phyloP scores from a whole-genome alignment of 148 eudicot species.

The Rhododendron vialii region DNA sequence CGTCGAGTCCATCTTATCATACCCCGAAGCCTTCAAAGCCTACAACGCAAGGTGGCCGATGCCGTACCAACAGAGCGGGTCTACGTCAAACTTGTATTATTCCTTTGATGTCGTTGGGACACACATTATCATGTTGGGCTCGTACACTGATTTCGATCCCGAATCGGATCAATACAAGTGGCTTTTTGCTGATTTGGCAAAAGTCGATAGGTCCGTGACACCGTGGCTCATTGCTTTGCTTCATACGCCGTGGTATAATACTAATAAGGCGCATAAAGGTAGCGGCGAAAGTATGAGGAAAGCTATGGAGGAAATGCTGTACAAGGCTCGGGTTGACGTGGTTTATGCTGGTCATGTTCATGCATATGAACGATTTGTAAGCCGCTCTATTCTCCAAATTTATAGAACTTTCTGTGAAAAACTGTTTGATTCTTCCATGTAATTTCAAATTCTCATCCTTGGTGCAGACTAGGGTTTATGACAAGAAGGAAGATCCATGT shows the following conservation, averaged over 20 bases:
- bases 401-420: too few species aligned
- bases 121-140: constrained; percentile 71
- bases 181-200: constrained; percentile 53
- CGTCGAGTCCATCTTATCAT: constrained; percentile 43
- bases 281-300: constrained; percentile 87
- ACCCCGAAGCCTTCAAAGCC: constrained; percentile 63
- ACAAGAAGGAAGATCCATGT: constrained; percentile 57
- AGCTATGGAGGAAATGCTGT: constrained; percentile 63
- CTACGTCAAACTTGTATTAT: constrained; percentile 70
- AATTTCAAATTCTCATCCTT: background rate
- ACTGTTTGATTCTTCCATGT: background rate
- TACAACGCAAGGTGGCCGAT: constrained; percentile 78
- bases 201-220: constrained; percentile 47
- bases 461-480: constrained; percentile 56
- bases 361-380: constrained; percentile 89
- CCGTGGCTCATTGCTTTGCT: constrained; percentile 70
- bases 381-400: constrained; percentile 9
- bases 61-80: constrained; percentile 73
- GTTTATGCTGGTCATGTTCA: constrained; percentile 84
- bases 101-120: constrained; percentile 69
- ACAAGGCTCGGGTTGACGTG: constrained; percentile 52
- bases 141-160: constrained; percentile 51
- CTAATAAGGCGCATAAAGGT: constrained; percentile 63
- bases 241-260: constrained; percentile 91
- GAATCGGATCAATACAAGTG: constrained; percentile 71